phyloP scores from a whole-genome alignment of 1,284 basidiomycete genomes.

The Marasmius oreades region DNA sequence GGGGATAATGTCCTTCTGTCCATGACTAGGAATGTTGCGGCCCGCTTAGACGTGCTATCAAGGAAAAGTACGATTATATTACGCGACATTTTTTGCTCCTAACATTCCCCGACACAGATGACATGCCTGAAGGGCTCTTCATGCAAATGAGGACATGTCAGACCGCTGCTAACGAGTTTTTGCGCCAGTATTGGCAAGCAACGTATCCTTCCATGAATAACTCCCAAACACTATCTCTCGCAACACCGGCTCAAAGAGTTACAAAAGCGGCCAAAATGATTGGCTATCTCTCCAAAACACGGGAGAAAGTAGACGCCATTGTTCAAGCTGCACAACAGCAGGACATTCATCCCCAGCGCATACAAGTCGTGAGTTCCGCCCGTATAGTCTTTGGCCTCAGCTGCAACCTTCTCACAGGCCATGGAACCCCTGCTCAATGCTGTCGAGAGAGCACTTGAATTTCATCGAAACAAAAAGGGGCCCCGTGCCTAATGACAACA shows the following conservation, averaged over 20 bases:
- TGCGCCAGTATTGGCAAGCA: constrained; percentile 93
- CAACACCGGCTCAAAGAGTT: constrained; percentile 62
- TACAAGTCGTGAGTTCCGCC: constrained; percentile 60
- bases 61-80: constrained; percentile 58
- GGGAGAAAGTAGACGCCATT: constrained; percentile 77
- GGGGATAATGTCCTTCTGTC: constrained; percentile 63
- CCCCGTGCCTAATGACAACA: constrained; percentile 13
- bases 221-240: constrained; percentile 39
- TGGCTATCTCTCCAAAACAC: constrained; percentile 73
- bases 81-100: not conserved
- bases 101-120: constrained; percentile 41
- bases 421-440: constrained; percentile 79
- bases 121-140: constrained; percentile 77
- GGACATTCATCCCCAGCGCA: constrained; percentile 59
- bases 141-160: constrained; percentile 86
- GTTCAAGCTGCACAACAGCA: constrained; percentile 59
- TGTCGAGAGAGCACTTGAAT: constrained; percentile 72
- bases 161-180: constrained; percentile 91
- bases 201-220: constrained; percentile 77
- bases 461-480: constrained; percentile 45
- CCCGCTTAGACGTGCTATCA: constrained; percentile 60
- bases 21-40: constrained; percentile 76
- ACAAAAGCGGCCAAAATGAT: constrained; percentile 85
- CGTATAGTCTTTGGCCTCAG: not conserved
- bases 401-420: constrained; percentile 45